These are phyloP conservation scores for Acrodontium crateriforme DNA, from an alignment of 2,329 filamentous ascomycete species.

Conservation along the genomic window DNA sequence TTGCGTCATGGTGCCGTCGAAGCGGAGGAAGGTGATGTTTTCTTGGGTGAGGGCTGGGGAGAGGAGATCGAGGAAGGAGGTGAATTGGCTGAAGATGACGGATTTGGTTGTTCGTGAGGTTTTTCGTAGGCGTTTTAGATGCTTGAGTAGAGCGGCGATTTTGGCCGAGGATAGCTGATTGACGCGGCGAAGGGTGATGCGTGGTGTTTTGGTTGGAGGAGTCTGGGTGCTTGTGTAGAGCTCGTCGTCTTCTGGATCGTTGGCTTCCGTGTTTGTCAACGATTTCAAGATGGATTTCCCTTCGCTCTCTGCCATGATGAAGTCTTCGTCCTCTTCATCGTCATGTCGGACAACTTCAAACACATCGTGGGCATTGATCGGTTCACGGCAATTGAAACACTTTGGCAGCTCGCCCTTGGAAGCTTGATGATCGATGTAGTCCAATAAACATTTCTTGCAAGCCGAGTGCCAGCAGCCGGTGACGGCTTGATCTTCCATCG, in stretches of 20 bases:
- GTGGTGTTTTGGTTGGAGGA: slow-evolving; percentile 12
- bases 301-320: slow-evolving; percentile 1
- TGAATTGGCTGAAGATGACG: slow-evolving; percentile 95
- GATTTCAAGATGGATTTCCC: slow-evolving; percentile 8
- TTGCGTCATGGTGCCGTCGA: slow-evolving; percentile 84
- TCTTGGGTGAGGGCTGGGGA: slow-evolving; percentile 61
- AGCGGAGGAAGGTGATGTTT: slow-evolving; percentile 66
- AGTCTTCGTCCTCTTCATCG: slow-evolving; percentile 25
- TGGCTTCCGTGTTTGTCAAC: slow-evolving; percentile 6
- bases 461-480: slow-evolving; percentile 97
- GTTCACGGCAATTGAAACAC: slow-evolving; percentile 82
- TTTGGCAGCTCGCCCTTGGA: slow-evolving; percentile 61
- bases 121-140: slow-evolving; percentile 56
- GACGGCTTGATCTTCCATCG: slow-evolving; percentile 87
- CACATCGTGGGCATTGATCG: slow-evolving; percentile 68
- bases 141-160: slow-evolving; percentile 62
- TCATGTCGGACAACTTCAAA: slow-evolving; percentile 86
- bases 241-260: slow-evolving; percentile 17
- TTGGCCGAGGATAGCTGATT: slow-evolving; percentile 71
- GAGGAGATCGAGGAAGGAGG: slow-evolving; percentile 85
- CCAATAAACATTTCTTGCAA: slow-evolving; percentile 82
- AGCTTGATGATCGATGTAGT: slow-evolving; percentile 77
- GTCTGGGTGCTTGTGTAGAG: slow-evolving; percentile 26
- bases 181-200: slow-evolving; percentile 47
- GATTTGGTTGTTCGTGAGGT: slow-evolving; percentile 51